phyloP scores from a whole-genome alignment of 176 grass and related monocot species.

The Pontederia crassipes region DNA sequence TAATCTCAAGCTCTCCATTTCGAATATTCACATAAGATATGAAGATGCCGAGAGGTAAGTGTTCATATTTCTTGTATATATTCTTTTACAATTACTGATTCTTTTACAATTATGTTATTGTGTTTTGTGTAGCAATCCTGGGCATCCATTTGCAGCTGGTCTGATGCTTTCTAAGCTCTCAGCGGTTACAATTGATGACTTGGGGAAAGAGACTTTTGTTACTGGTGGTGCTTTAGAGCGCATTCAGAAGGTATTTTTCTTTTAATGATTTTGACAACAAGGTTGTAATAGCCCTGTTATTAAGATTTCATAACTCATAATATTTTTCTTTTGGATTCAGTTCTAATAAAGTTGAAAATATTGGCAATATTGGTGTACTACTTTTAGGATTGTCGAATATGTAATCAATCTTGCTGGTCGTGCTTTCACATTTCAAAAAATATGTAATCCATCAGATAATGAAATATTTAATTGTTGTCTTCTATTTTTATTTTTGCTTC shows the following conservation, averaged over 20 bases:
- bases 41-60: constrained; percentile 81
- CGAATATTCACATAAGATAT: constrained; percentile 95
- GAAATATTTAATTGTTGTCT: too few species aligned
- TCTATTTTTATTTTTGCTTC: too few species aligned
- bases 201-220: constrained; percentile 81
- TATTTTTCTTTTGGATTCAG: too few species aligned
- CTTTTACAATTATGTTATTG: constrained; percentile 15
- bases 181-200: constrained; percentile 84
- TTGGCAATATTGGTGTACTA: too few species aligned
- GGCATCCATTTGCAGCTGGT: constrained; percentile 81
- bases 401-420: too few species aligned
- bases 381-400: too few species aligned
- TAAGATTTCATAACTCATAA: neutral
- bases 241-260: constrained; percentile 62
- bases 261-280: constrained; percentile 11
- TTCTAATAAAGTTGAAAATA: too few species aligned
- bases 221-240: constrained; percentile 80
- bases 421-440: too few species aligned
- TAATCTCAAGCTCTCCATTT: constrained; percentile 91
- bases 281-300: neutral
- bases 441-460: too few species aligned
- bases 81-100: constrained; percentile 12
- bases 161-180: constrained; percentile 79
- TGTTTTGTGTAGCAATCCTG: constrained; percentile 80
- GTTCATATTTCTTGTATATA: constrained; percentile 12